Conservation (phyloP, 306 rosid genomes). For the Fragaria iinumae region DNA sequence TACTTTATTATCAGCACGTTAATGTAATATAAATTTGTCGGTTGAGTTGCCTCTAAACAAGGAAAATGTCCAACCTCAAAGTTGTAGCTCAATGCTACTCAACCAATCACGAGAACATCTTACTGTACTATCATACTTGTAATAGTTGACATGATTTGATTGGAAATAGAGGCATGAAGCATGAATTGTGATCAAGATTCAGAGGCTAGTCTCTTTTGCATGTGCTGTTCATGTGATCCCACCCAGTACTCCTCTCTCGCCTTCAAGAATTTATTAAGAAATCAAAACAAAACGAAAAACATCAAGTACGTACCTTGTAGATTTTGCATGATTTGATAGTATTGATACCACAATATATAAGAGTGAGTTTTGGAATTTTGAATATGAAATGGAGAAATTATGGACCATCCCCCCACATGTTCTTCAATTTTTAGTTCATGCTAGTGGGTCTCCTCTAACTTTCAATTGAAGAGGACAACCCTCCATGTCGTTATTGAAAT, state of each 20-base stretch:
- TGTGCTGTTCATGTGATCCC: constrained; percentile 9
- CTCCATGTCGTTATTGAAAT: not conserved
- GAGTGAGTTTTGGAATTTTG: not conserved
- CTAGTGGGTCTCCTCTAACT: constrained; percentile 7
- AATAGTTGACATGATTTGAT: not conserved
- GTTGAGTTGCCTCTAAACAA: too few relatives aligned
- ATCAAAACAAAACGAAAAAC: not conserved
- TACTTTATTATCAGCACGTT: not conserved
- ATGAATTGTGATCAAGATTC: not conserved
- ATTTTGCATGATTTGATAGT: not conserved
- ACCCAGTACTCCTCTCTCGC: not conserved
- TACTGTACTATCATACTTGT: not conserved
- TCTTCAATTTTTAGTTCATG: not conserved
- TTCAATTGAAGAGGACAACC: not conserved
- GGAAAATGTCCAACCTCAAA: not conserved
- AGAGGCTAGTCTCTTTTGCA: not conserved
- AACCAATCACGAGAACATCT: not conserved
- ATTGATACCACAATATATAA: too few relatives aligned
- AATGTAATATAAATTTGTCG: too few relatives aligned
- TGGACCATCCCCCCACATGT: constrained; percentile 8
- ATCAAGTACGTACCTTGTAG: not conserved
- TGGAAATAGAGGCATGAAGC: not conserved
- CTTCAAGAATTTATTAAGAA: not conserved
- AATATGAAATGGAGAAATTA: not conserved
- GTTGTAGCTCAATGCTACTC: not conserved